Conservation (phyloP, 768 basidiomycete species). For the Boletus insuetus region DNA sequence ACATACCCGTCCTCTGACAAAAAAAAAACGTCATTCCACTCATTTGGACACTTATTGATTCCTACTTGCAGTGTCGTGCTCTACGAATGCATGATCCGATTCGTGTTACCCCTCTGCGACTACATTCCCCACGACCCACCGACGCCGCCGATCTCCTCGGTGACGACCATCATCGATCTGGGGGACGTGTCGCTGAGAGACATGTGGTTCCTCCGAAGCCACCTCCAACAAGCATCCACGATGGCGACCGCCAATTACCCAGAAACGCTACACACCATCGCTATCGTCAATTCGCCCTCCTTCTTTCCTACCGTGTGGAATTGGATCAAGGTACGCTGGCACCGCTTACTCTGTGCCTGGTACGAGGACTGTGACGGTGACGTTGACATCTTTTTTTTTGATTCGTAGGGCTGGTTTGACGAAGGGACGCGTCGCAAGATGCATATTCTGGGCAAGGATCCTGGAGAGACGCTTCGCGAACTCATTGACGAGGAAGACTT, state of each 20-base stretch:
- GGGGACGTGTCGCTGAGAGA: slow-evolving; percentile 53
- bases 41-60: neutral
- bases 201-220: slow-evolving; percentile 68
- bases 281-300: slow-evolving; percentile 73
- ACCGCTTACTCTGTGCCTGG: no score
- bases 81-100: slow-evolving; percentile 65
- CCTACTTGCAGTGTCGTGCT: slow-evolving; percentile 49
- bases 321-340: slow-evolving; percentile 66
- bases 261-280: slow-evolving; percentile 67
- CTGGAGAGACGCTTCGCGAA: slow-evolving; percentile 48
- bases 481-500: slow-evolving; percentile 51
- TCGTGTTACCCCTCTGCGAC: slow-evolving; percentile 62
- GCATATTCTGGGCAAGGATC: slow-evolving; percentile 64
- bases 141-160: slow-evolving; percentile 58
- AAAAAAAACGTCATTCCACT: no score
- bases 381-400: neutral
- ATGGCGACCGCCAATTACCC: slow-evolving; percentile 82
- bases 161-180: slow-evolving; percentile 74
- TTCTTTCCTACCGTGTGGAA: slow-evolving; percentile 85
- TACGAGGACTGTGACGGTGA: no score
- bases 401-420: slow-evolving; percentile 70
- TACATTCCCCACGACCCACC: slow-evolving; percentile 51
- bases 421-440: slow-evolving; percentile 77
- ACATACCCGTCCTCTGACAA: no score
- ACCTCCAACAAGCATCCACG: slow-evolving; percentile 72